Evolutionary conservation across 1,284 basidiomycete species (phyloP).

Genomic region (Cutaneotrichosporon mucoides): DNA sequence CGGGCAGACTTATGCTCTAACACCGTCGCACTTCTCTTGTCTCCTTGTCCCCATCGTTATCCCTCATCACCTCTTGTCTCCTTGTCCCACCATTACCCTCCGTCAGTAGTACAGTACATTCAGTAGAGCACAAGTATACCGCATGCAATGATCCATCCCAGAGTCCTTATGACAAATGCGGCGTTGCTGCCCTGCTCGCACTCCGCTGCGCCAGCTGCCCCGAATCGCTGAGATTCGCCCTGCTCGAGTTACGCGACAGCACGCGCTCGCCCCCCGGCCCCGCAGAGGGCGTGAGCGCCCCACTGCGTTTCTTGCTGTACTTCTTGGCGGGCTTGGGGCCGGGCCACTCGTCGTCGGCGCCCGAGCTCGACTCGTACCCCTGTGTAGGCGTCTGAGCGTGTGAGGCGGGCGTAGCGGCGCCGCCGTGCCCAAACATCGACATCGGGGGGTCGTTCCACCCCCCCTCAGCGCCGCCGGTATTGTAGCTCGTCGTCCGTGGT

Average conservation of each 20-base stretch:
- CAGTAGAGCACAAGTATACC: too few relatives aligned
- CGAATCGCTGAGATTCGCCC: constrained; percentile 42
- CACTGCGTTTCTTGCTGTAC: constrained; percentile 6
- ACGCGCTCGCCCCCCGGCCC: constrained; percentile 2
- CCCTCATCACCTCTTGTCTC: neutral
- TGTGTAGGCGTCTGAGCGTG: neutral
- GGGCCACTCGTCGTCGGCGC: constrained; percentile 7
- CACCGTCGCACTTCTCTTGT: neutral
- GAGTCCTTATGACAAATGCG: neutral
- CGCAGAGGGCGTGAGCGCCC: constrained; percentile 30
- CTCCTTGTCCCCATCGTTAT: neutral
- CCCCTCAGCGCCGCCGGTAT: neutral
- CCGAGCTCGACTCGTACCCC: constrained; percentile 6
- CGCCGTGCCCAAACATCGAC: constrained; percentile 18
- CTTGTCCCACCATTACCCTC: too few relatives aligned
- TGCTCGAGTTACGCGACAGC: constrained; percentile 41
- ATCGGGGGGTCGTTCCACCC: constrained; percentile 50
- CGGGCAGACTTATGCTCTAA: constrained; percentile 68
- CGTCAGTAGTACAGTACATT: too few relatives aligned
- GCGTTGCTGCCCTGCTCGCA: constrained; percentile 24
- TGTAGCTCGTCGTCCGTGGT: constrained; percentile 16
- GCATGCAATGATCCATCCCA: too few relatives aligned
- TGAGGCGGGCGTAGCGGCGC: neutral
- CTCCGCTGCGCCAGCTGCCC: constrained; percentile 34
- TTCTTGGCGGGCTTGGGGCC: neutral